Evolutionary conservation across 176 grass and related monocot genomes (phyloP), one percentile per base, ranked within the genome.

Genomic region (Cocos nucifera): DNA sequence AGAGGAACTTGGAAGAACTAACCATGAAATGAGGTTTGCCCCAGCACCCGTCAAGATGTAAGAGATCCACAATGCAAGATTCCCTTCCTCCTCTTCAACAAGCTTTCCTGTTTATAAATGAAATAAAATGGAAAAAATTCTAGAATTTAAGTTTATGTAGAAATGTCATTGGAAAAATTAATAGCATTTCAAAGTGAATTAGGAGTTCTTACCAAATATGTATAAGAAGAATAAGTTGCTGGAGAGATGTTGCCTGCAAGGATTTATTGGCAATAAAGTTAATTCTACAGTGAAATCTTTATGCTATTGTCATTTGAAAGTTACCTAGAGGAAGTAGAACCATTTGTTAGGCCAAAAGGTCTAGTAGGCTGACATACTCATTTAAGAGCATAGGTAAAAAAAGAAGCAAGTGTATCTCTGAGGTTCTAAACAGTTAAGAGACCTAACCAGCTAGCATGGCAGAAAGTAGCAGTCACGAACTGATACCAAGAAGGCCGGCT

Each of bases 171-270:
- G 15, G 8, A 16, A 82, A 73, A 82, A 30, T 12, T 56, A 59
- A 70, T 52, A 19, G 53, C 49, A 57, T 52, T 59, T 54, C 19
- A 29, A 29, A 49, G 73, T 62, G 16, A 86, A 84, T 54, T 32
- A 61, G 17, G 54, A 58, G 58, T 16, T 76, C 92, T 90, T 78
- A 98, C 93, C 93, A 85, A 98, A 98, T 58, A 98, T 98, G 68
- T 98, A 98, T 39, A 98, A 76, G 77, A 98, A 98, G 77, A 98
- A 98, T 48, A 98, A 70, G 74, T 98, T 98, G 78, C 87, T 98
- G 56, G 93, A 98, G 66, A 98, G 87, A 70, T 98, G 93, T 19
- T 98, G 87, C 93, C 87, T 98, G 84, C 25, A 85, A 78, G 55
- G 10, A 57, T 62, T 54, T 20, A 72, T 44, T 14, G 35, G 35